Evolutionary conservation across 768 basidiomycete species (phyloP).

Genomic region (Mycena crocata): DNA sequence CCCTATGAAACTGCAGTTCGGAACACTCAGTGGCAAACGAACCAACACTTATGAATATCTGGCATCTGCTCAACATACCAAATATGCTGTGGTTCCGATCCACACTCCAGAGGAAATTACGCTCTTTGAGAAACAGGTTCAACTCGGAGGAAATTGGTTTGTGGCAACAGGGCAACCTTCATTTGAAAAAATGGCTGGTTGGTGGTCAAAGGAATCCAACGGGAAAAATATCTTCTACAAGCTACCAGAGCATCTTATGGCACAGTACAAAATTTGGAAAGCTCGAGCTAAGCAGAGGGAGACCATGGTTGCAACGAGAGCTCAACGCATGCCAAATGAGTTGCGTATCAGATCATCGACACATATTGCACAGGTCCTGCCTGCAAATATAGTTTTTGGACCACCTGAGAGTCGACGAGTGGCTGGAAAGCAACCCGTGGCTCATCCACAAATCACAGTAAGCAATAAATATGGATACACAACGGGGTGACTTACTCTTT

Average conservation of each 20-base stretch:
- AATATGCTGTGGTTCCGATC: conserved; percentile 15
- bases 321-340: background rate
- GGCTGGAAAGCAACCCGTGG: background rate
- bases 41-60: conserved; percentile 10
- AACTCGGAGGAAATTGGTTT: background rate
- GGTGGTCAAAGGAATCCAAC: conserved; percentile 24
- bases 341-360: background rate
- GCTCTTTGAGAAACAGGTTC: background rate
- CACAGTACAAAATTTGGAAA: conserved; percentile 21
- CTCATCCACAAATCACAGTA: background rate
- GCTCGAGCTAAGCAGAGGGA: background rate
- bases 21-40: background rate
- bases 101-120: conserved; percentile 2
- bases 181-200: conserved; percentile 22
- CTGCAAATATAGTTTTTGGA: background rate
- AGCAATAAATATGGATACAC: background rate
- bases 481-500: background rate
- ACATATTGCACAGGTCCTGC: conserved; percentile 1
- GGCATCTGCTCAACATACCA: conserved; percentile 12
- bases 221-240: conserved; percentile 33
- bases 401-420: background rate
- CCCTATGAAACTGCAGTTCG: background rate
- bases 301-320: background rate
- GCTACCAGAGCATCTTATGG: conserved; percentile 26
- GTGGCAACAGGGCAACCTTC: background rate